Evolutionary conservation across 176 grass and related monocot species (phyloP).

Genomic region (Chloris gayana): DNA sequence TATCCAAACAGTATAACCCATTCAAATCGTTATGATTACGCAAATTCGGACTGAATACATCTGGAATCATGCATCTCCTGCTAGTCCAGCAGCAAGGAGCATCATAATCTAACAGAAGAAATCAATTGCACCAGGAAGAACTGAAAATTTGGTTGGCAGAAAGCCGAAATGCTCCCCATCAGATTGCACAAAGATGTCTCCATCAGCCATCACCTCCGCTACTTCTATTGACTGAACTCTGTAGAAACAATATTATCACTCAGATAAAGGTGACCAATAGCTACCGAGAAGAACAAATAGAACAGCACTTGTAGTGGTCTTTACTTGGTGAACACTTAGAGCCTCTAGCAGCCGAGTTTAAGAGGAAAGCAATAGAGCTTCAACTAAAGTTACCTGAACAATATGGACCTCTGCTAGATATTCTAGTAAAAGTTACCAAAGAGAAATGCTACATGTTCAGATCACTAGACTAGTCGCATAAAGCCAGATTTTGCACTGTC

Average conservation of each 20-base stretch:
- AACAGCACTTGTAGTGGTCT: neutral
- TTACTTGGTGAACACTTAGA: neutral
- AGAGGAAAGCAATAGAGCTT: neutral
- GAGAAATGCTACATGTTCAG: neutral
- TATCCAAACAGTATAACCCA: neutral
- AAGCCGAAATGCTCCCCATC: conserved; percentile 93
- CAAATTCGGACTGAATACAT: neutral
- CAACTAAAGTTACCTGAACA: neutral
- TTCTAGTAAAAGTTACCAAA: neutral
- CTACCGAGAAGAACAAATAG: neutral
- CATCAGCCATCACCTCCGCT: conserved; percentile 45
- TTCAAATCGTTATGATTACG: neutral
- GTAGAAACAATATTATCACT: conserved; percentile 27
- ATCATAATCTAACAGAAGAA: conserved; percentile 64
- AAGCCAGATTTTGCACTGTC: neutral
- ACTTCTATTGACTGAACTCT: conserved; percentile 88
- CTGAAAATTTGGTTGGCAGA: conserved; percentile 73
- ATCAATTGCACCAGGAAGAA: conserved; percentile 71
- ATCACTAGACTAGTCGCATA: conserved; percentile 21
- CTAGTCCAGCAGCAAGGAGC: neutral
- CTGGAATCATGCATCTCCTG: conserved; percentile 3
- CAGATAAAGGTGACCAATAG: neutral
- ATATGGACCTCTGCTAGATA: neutral
- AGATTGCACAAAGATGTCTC: conserved; percentile 77
- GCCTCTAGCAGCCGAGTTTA: neutral